A percentile compares a stretch with the other conserved stretches of the same genome.
These are phyloP conservation scores for Tubosaeta brunneosetosa DNA, from an alignment of 768 basidiomycete species.

Conservation along the genomic window DNA sequence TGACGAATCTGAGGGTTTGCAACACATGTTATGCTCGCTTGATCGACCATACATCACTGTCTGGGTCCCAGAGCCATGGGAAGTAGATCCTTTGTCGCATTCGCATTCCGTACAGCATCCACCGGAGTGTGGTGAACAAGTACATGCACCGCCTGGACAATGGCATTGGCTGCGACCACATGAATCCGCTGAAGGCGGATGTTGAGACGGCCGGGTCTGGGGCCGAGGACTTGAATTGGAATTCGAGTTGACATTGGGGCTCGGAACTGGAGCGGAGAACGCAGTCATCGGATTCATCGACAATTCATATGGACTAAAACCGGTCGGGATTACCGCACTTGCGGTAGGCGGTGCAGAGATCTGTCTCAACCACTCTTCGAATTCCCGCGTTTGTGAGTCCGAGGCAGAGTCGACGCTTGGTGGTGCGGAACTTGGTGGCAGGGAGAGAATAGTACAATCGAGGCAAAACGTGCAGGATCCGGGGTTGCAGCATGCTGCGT, in stretches of 20 bases:
- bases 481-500: conserved; percentile 37
- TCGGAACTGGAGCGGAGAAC: conserved; percentile 10
- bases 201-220: conserved; percentile 12
- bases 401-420: conserved; percentile 39
- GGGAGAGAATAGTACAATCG: conserved; percentile 57
- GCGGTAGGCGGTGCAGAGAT: conserved; percentile 28
- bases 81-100: conserved; percentile 24
- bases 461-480: conserved; percentile 46
- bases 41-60: conserved; percentile 28
- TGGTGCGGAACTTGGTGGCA: conserved; percentile 40
- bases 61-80: conserved; percentile 7
- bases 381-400: conserved; percentile 41
- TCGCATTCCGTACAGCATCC: conserved; percentile 17
- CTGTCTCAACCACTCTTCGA: conserved; percentile 64
- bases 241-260: neutral
- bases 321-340: conserved; percentile 11
- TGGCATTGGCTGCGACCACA: conserved; percentile 33
- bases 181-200: conserved; percentile 19
- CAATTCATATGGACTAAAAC: conserved; percentile 30
- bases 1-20: conserved; percentile 12
- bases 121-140: conserved; percentile 30
- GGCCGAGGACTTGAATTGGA: conserved; percentile 2
- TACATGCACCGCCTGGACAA: conserved; percentile 30
- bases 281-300: conserved; percentile 18
- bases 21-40: conserved; percentile 31